Evolutionary conservation across 2,329 filamentous ascomycete genomes (phyloP), one percentile per base, ranked within the genome.

Genomic region (Aspergillus glaucus): DNA sequence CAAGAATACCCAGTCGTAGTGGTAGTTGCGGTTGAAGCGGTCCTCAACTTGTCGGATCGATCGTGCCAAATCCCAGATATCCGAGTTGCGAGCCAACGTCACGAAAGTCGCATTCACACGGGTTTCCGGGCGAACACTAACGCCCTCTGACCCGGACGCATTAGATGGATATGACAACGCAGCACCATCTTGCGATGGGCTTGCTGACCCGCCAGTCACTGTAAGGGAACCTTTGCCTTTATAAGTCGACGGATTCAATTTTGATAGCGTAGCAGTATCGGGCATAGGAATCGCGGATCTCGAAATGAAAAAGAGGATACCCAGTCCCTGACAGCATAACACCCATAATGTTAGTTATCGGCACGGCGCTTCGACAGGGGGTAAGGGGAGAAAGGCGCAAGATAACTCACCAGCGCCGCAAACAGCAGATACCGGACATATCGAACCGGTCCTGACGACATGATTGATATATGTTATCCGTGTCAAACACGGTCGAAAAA

Each of bases 1-100:
- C 53, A 98, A 77, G 75, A 98, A 98, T 46, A 98, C 92, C 94
- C 94, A 98, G 68, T 97, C 92, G 73, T 98, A 98, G 76, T 95
- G 85, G 76, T 87, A 97, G 62, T 92, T 87, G 63, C 84, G 83
- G 76, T 98, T 98, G 82, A 98, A 98, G 65, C 93, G 88, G 71
- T 98, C 93, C 73, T 98, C 93, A 49, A 98, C 84, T 65, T 95
- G 88, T 49, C 93, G 88, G 65, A 98, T 98, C 10, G 91, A 96
- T 63, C 89, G 84, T 53, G 90, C 88, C 65, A 98, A 95, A 45
- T 98, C 93, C 93, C 93, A 98, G 24, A 97, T 75, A 65, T 98
- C 93, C 48, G 77, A 79, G 74, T 98, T 98, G 62, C 93, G 86
- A 47, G 93, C 93, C 52, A 98, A 81, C 19, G 91, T 95, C 46